Conservation (phyloP, 495 filamentous ascomycete species). For the Choiromyces venosus region DNA sequence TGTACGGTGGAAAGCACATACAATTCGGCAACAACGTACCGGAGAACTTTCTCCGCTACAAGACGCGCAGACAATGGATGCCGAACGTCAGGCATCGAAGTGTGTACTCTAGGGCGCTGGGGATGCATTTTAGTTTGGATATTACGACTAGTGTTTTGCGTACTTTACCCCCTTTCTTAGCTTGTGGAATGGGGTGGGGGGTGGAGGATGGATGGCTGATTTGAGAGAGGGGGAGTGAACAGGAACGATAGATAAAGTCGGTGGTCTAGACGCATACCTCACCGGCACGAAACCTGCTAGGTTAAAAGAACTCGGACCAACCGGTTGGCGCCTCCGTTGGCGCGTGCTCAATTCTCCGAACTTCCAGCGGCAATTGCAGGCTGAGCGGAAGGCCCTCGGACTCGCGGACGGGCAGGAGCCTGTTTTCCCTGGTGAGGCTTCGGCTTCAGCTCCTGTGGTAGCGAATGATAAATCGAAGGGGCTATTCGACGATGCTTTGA, state of each 20-base stretch:
- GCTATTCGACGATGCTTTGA: not conserved
- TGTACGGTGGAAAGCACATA: constrained; percentile 72
- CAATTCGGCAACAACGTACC: constrained; percentile 91
- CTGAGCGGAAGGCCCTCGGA: constrained; percentile 31
- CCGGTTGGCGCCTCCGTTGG: constrained; percentile 84
- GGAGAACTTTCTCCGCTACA: constrained; percentile 56
- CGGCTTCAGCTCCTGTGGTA: not conserved
- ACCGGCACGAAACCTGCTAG: constrained; percentile 65
- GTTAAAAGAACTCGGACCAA: constrained; percentile 76
- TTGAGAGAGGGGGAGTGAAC: not conserved
- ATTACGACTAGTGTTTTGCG: constrained; percentile 71
- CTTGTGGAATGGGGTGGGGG: too few relatives aligned
- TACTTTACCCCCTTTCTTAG: constrained; percentile 9
- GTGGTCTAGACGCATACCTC: constrained; percentile 86
- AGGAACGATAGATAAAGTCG: constrained; percentile 73
- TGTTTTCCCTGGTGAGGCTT: not conserved
- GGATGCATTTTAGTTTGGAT: constrained; percentile 61
- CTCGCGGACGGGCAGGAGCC: constrained; percentile 1
- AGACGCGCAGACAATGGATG: constrained; percentile 78
- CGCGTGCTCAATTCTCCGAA: constrained; percentile 61
- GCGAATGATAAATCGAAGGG: not conserved
- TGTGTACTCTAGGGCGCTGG: constrained; percentile 63
- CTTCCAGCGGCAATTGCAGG: constrained; percentile 19
- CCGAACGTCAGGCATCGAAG: constrained; percentile 79
- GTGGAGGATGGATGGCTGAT: not conserved